phyloP scores from a whole-genome alignment of 495 filamentous ascomycete species.

The Aspergillus leporis region DNA sequence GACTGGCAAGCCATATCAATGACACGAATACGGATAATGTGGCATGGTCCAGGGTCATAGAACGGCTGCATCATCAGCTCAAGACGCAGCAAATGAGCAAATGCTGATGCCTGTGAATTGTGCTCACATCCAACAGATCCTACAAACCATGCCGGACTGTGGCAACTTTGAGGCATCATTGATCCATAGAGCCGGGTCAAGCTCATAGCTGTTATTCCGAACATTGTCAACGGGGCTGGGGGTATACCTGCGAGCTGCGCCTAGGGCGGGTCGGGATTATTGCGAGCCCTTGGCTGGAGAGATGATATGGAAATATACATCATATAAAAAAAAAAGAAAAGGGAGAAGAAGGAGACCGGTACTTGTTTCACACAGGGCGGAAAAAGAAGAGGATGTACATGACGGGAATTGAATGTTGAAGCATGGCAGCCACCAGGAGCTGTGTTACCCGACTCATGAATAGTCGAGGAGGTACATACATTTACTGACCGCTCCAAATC shows the following conservation, averaged over 20 bases:
- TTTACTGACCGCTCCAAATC: constrained; percentile 12
- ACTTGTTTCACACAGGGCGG: background rate
- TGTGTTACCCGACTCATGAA: constrained; percentile 24
- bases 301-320: constrained; percentile 1
- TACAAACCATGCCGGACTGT: constrained; percentile 2
- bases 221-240: constrained; percentile 21
- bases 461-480: constrained; percentile 16
- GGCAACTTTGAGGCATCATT: constrained; percentile 5
- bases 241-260: constrained; percentile 18
- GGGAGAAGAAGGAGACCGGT: background rate
- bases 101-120: constrained; percentile 11
- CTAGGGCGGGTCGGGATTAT: constrained; percentile 7
- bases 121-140: constrained; percentile 8
- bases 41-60: constrained; percentile 14
- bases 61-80: constrained; percentile 20
- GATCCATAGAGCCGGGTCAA: constrained; percentile 17
- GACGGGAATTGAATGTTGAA: constrained; percentile 23
- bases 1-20: constrained; percentile 13
- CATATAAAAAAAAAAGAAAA: constrained; percentile 4
- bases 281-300: background rate
- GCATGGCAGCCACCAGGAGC: constrained; percentile 34
- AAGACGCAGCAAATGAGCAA: constrained; percentile 5
- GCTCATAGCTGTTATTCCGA: constrained; percentile 11
- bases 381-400: constrained; percentile 1
- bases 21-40: constrained; percentile 15